These are phyloP conservation scores for Puccinia hordei DNA, from an alignment of 1,284 basidiomycete genomes.

Conservation along the genomic window DNA sequence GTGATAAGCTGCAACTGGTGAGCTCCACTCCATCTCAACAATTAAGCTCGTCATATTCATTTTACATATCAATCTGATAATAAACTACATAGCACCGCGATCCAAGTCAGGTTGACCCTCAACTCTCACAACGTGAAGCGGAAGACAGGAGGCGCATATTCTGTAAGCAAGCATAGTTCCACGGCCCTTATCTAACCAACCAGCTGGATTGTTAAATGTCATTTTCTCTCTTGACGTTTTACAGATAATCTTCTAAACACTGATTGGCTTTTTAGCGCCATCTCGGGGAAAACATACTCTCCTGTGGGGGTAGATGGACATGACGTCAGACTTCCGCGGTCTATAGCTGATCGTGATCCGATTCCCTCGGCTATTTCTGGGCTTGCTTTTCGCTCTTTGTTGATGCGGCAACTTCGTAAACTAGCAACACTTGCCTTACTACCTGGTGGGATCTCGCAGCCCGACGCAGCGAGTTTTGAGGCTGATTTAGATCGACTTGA, in stretches of 20 bases:
- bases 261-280: conserved; percentile 50
- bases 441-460: conserved; percentile 29
- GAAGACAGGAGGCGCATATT: conserved; percentile 46
- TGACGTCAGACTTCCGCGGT: conserved; percentile 37
- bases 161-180: conserved; percentile 11
- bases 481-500: conserved; percentile 38
- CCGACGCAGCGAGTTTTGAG: conserved; percentile 35
- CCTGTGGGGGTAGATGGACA: conserved; percentile 43
- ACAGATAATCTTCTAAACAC: conserved; percentile 49
- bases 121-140: conserved; percentile 29
- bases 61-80: background rate
- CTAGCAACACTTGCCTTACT: conserved; percentile 35
- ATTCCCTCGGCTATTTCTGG: conserved; percentile 31
- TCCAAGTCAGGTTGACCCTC: conserved; percentile 29
- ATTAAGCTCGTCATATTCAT: background rate
- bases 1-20: conserved; percentile 48
- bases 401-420: conserved; percentile 50
- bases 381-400: conserved; percentile 38
- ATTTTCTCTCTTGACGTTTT: background rate
- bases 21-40: background rate
- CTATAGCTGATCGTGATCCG: conserved; percentile 32
- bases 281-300: conserved; percentile 48
- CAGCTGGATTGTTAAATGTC: background rate
- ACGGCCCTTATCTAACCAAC: background rate
- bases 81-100: conserved; percentile 42